These are phyloP conservation scores for Phytophthora sojae DNA, from an alignment of 352 stramenopile species.

Conservation along the genomic window DNA sequence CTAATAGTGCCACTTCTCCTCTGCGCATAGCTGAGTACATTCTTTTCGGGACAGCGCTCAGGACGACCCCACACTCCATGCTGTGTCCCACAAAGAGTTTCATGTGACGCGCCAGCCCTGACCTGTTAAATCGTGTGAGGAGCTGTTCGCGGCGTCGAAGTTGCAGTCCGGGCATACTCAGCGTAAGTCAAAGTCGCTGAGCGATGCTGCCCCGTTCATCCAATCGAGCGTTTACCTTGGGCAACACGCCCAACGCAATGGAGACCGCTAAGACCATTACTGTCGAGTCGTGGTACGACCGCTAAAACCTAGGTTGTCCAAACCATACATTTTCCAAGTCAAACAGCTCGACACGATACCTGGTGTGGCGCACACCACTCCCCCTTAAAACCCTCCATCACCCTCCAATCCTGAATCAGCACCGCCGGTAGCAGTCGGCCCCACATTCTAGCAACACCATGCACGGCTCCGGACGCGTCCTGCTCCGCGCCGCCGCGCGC, in stretches of 20 bases:
- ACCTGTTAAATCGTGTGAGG: not conserved
- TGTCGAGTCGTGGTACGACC: too few relatives aligned
- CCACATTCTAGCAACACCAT: conserved; percentile 20
- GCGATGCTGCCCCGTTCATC: conserved; percentile 1
- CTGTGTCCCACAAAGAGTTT: not conserved
- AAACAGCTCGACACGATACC: too few relatives aligned
- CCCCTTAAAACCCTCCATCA: not conserved
- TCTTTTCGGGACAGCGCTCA: not conserved
- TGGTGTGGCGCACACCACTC: not conserved
- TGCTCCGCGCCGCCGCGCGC: conserved; percentile 35
- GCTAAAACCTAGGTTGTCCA: not conserved
- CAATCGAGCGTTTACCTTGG: not conserved
- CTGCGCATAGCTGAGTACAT: not conserved
- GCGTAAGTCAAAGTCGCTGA: not conserved
- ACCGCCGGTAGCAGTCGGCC: conserved; percentile 20
- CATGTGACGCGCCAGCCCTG: not conserved
- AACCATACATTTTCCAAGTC: not conserved
- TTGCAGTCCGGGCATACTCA: not conserved
- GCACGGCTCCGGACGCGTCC: conserved; percentile 42
- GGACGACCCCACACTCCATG: too few relatives aligned
- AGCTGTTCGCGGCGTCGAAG: conserved; percentile 3
- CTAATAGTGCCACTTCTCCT: too few relatives aligned
- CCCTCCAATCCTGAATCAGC: conserved; percentile 28
- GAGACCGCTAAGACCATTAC: not conserved
- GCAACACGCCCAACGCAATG: not conserved